Conservation (phyloP, 177 flowering plant genomes). For the Tripterygium wilfordii region DNA sequence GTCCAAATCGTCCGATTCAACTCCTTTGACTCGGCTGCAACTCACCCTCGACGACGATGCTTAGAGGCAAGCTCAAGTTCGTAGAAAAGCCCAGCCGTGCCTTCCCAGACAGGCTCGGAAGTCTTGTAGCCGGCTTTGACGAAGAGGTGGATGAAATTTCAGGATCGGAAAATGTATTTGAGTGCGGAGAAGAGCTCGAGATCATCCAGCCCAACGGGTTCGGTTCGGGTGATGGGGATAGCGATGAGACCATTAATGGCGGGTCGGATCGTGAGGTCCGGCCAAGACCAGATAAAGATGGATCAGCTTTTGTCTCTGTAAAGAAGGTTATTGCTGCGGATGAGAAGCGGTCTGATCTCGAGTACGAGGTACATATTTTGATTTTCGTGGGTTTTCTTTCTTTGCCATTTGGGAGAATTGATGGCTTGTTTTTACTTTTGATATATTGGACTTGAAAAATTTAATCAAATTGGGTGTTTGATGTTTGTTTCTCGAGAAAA, state of each 20-base stretch:
- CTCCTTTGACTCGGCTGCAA: constrained; percentile 2
- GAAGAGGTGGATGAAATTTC: constrained; percentile 16
- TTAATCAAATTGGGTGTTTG: no score
- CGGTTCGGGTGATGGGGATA: constrained; percentile 14
- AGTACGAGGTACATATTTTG: constrained; percentile 36
- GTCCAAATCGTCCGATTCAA: no score
- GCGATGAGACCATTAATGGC: background rate
- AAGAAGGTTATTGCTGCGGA: constrained; percentile 28
- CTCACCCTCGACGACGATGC: constrained; percentile 16
- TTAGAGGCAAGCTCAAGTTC: constrained; percentile 32
- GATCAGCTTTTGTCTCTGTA: constrained; percentile 11
- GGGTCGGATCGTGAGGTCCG: constrained; percentile 11
- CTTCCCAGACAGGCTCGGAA: constrained; percentile 35
- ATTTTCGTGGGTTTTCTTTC: background rate
- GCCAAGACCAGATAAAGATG: constrained; percentile 16
- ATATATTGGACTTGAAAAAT: no score
- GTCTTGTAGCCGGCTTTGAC: constrained; percentile 23
- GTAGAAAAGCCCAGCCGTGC: constrained; percentile 27
- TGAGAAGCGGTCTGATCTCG: constrained; percentile 55
- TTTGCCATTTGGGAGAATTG: background rate
- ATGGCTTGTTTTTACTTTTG: no score
- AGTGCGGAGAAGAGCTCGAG: constrained; percentile 46
- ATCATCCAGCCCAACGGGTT: constrained; percentile 28
- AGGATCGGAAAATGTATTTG: constrained; percentile 17
- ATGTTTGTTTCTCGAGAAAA: no score